A percentile compares a stretch with the other conserved stretches of the same genome.
Conservation (phyloP, 805 yeast species). For the Candida pseudoglaebosa region DNA sequence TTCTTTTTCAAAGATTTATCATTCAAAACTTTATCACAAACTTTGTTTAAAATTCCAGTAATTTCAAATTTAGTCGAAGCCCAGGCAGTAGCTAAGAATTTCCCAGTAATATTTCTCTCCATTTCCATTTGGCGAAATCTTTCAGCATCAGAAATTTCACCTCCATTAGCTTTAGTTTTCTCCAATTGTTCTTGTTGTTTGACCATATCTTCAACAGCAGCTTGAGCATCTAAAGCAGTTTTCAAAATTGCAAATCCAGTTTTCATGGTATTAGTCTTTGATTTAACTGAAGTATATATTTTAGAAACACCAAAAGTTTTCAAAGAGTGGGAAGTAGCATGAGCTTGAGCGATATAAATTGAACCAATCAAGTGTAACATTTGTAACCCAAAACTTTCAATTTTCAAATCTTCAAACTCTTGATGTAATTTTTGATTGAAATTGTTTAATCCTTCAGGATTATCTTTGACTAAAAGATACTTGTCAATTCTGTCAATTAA, state of each 20-base stretch:
- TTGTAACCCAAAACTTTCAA: slow-evolving; percentile 94
- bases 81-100: slow-evolving; percentile 93
- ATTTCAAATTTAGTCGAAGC: slow-evolving; percentile 87
- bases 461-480: slow-evolving; percentile 56
- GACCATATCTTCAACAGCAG: slow-evolving; percentile 62
- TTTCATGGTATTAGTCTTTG: slow-evolving; percentile 78
- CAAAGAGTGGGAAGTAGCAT: slow-evolving; percentile 67
- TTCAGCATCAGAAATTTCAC: slow-evolving; percentile 34
- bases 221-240: slow-evolving; percentile 85
- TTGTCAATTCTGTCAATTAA: slow-evolving; percentile 47
- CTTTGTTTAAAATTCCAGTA: slow-evolving; percentile 76
- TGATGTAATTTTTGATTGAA: slow-evolving; percentile 49
- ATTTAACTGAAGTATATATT: slow-evolving; percentile 73
- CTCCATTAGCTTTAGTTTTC: slow-evolving; percentile 23
- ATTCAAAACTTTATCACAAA: slow-evolving; percentile 45
- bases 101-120: slow-evolving; percentile 81
- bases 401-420: slow-evolving; percentile 77
- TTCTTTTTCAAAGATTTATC: slow-evolving; percentile 61
- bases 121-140: slow-evolving; percentile 52
- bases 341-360: slow-evolving; percentile 71
- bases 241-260: slow-evolving; percentile 80
- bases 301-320: slow-evolving; percentile 86
- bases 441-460: slow-evolving; percentile 55
- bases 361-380: slow-evolving; percentile 79
- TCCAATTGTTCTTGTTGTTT: slow-evolving; percentile 56